Conservation (phyloP, 805 yeast species). For the Priceomyces carsonii region DNA sequence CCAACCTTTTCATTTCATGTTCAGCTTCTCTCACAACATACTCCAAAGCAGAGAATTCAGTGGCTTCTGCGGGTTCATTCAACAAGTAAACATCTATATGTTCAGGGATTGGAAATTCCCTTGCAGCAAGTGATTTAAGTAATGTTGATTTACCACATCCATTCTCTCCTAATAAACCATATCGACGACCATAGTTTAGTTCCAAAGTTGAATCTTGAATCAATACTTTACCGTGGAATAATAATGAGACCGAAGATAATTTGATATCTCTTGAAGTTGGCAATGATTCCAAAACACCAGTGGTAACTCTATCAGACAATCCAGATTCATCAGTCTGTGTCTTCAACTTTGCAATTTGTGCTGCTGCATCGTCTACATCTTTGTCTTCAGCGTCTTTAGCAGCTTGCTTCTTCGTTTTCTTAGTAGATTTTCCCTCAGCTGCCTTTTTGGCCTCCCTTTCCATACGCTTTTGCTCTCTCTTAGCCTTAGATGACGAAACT, state of each 20-base stretch:
- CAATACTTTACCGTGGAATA: constrained; percentile 96
- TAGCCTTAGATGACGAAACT: constrained; percentile 92
- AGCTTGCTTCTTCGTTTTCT: constrained; percentile 61
- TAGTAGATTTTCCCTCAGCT: constrained; percentile 70
- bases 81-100: constrained; percentile 86
- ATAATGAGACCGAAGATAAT: constrained; percentile 82
- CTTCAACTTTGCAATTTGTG: constrained; percentile 81
- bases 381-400: constrained; percentile 50
- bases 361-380: constrained; percentile 63
- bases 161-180: constrained; percentile 96
- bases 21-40: constrained; percentile 98
- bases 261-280: constrained; percentile 92
- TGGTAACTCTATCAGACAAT: constrained; percentile 92
- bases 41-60: constrained; percentile 89
- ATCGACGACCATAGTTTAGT: constrained; percentile 95
- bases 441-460: constrained; percentile 48
- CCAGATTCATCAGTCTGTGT: constrained; percentile 94
- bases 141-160: constrained; percentile 99
- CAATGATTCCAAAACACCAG: constrained; percentile 93
- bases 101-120: constrained; percentile 95
- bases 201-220: constrained; percentile 90
- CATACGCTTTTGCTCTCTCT: constrained; percentile 95
- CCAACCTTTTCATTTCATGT: constrained; percentile 84
- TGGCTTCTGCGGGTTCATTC: constrained; percentile 97
- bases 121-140: constrained; percentile 88